A percentile compares a stretch with the other conserved stretches of the same genome.
phyloP scores from a whole-genome alignment of 495 filamentous ascomycete species.

The Neurospora discreta region DNA sequence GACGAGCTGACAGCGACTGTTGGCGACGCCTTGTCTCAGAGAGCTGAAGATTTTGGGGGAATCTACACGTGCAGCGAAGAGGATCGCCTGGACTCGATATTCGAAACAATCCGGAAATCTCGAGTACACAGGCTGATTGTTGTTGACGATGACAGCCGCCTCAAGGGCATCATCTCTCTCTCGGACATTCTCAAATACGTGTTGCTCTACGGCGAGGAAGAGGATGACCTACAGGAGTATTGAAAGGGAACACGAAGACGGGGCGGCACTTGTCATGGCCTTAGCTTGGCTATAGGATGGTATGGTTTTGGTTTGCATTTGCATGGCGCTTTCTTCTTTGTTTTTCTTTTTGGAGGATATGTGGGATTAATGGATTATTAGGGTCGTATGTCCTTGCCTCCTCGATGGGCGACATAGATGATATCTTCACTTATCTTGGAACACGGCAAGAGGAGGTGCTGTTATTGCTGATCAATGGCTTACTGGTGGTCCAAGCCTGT shows the following conservation, averaged over 20 bases:
- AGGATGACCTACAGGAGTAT: slow-evolving; percentile 32
- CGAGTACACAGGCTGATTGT: slow-evolving; percentile 88
- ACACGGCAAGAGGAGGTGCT: background rate
- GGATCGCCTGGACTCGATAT: slow-evolving; percentile 88
- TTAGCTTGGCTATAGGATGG: background rate
- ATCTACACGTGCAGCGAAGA: slow-evolving; percentile 93
- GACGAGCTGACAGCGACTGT: slow-evolving; percentile 81
- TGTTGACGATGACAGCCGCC: slow-evolving; percentile 73
- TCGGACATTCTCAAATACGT: slow-evolving; percentile 97
- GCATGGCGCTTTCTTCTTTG: background rate
- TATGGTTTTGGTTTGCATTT: background rate
- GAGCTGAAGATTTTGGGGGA: slow-evolving; percentile 83
- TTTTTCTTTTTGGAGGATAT: slow-evolving; percentile 8
- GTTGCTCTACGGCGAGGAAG: slow-evolving; percentile 71
- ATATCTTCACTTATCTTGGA: slow-evolving; percentile 6
- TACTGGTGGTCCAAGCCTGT: background rate
- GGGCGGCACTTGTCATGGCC: background rate
- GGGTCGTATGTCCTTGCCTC: slow-evolving; percentile 17
- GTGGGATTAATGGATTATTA: slow-evolving; percentile 18
- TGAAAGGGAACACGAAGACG: background rate
- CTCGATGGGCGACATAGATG: slow-evolving; percentile 13
- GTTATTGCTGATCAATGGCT: background rate
- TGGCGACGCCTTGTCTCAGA: slow-evolving; percentile 80
- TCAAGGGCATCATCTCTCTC: slow-evolving; percentile 84
- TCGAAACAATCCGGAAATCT: slow-evolving; percentile 91